Evolutionary conservation across 2,329 filamentous ascomycete species (phyloP), one percentile per base, ranked within the genome.

Genomic region (Colletotrichum kahawae): DNA sequence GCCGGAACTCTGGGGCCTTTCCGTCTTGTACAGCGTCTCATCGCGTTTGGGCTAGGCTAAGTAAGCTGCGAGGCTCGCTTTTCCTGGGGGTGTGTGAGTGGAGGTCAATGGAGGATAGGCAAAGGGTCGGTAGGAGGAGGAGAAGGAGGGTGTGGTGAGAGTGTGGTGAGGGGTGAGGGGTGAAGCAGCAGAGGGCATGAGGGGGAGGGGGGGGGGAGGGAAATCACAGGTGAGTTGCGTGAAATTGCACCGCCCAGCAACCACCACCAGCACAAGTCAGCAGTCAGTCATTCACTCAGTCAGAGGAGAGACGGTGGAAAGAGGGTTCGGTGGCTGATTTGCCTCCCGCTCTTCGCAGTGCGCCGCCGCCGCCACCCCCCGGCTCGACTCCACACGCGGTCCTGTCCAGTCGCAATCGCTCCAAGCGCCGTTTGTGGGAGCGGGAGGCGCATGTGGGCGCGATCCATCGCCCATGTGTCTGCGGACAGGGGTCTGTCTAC

Each of bases 391-490:
- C 16, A 60, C 57, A 18, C 29, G 29, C 29, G 56, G 21, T 66
- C 56, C 33, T 48, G 71, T 31, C 66, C 66, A 70, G 71, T 70
- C 71, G 59, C 66, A 59, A 74, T 74, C 66, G 66, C 71, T 70
- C 71, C 71, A 70, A 73, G 70, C 70, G 70, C 70, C 70, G 65
- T 73, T 69, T 16, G 60, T 48, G 38, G 59, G 65, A 57, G 64
- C 65, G 65, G 70, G 65, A 69, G 67, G 71, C 71, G 71, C 67
- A 70, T 74, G 66, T 74, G 66, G 70, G 70, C 57, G 48, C 57
- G 66, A 70, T 64, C 71, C 66, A 43, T 33, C 34, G 48, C 18
- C 66, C 66, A 70, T 74, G 71, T 74, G 71, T 34, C 57, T 54
- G 59, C 59, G 18, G 54, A 57, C 54, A 24, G 21, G 21, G 54